A percentile compares a stretch with the other conserved stretches of the same genome.
Evolutionary conservation across 495 filamentous ascomycete genomes (phyloP).

Genomic region (Melanomma pulvis-pyrius): DNA sequence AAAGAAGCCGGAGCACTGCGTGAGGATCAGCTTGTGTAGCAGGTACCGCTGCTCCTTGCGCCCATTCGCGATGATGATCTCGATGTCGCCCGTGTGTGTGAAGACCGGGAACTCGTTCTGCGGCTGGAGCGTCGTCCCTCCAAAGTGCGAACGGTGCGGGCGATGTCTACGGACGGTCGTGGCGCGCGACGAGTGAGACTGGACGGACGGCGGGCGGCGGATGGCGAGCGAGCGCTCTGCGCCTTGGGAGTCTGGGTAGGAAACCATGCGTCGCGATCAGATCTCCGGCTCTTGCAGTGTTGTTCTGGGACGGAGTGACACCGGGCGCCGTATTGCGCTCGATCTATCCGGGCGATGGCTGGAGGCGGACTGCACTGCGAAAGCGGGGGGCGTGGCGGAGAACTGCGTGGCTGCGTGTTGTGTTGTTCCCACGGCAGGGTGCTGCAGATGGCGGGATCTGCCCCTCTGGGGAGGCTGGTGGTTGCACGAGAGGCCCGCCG

Average conservation of each 20-base stretch:
- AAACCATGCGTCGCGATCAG: constrained; percentile 44
- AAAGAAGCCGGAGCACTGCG: constrained; percentile 90
- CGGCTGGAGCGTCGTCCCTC: constrained; percentile 65
- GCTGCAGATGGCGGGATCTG: constrained; percentile 21
- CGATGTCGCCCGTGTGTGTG: constrained; percentile 85
- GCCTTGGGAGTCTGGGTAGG: constrained; percentile 64
- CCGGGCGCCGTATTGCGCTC: neutral
- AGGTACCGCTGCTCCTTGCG: constrained; percentile 80
- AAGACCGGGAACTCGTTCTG: constrained; percentile 94
- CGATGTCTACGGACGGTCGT: constrained; percentile 64
- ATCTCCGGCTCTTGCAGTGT: neutral
- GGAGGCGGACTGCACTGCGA: neutral
- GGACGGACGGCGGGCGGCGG: constrained; percentile 62
- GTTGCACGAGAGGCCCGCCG: constrained; percentile 8
- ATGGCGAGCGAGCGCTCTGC: constrained; percentile 55
- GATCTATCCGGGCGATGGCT: neutral
- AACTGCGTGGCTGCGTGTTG: constrained; percentile 38
- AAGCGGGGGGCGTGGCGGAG: constrained; percentile 11
- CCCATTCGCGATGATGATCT: constrained; percentile 73
- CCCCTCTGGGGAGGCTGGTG: constrained; percentile 19
- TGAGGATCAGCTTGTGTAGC: constrained; percentile 79
- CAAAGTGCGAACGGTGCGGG: constrained; percentile 78
- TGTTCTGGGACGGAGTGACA: neutral
- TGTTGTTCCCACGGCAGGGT: constrained; percentile 32
- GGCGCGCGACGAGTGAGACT: constrained; percentile 61